A percentile compares a stretch with the other conserved stretches of the same genome.
phyloP scores from a whole-genome alignment of 2,329 filamentous ascomycete species.

The Hymenoscyphus albidus region DNA sequence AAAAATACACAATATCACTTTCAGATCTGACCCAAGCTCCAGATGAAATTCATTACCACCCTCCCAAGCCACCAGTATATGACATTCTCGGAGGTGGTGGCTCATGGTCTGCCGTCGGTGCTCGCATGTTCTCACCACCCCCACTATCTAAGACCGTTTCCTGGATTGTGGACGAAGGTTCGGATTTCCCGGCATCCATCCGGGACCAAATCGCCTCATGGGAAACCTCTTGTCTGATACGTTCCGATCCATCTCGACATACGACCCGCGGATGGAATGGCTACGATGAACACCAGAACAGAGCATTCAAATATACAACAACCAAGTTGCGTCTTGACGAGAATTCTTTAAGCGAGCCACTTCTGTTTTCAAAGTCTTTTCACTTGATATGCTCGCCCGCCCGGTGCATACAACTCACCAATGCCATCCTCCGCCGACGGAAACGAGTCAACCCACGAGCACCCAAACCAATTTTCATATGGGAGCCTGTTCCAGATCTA shows the following conservation, averaged over 20 bases:
- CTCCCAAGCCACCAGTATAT: slow-evolving; percentile 62
- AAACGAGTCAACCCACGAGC: slow-evolving; percentile 39
- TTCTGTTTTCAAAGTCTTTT: slow-evolving; percentile 72
- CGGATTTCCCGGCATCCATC: slow-evolving; percentile 73
- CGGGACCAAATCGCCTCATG: slow-evolving; percentile 64
- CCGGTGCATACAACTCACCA: slow-evolving; percentile 72
- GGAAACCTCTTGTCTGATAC: slow-evolving; percentile 65
- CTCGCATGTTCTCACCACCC: slow-evolving; percentile 76
- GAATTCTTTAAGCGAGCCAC: slow-evolving; percentile 59
- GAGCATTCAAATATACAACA: slow-evolving; percentile 82
- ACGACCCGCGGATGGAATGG: slow-evolving; percentile 94
- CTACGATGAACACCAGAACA: slow-evolving; percentile 67
- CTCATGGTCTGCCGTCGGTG: slow-evolving; percentile 80
- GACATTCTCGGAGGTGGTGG: slow-evolving; percentile 87
- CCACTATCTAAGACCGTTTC: slow-evolving; percentile 64
- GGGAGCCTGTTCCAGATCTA: slow-evolving; percentile 91
- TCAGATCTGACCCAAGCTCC: slow-evolving; percentile 20
- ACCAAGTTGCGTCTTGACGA: slow-evolving; percentile 79
- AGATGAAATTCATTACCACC: slow-evolving; percentile 90
- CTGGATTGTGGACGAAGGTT: slow-evolving; percentile 88
- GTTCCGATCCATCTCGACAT: slow-evolving; percentile 60
- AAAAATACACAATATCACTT: neutral
- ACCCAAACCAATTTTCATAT: slow-evolving; percentile 71
- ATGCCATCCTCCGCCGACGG: slow-evolving; percentile 61
- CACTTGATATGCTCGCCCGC: slow-evolving; percentile 81